Evolutionary conservation across 2,329 filamentous ascomycete species (phyloP).

Genomic region (Ilyonectria destructans): DNA sequence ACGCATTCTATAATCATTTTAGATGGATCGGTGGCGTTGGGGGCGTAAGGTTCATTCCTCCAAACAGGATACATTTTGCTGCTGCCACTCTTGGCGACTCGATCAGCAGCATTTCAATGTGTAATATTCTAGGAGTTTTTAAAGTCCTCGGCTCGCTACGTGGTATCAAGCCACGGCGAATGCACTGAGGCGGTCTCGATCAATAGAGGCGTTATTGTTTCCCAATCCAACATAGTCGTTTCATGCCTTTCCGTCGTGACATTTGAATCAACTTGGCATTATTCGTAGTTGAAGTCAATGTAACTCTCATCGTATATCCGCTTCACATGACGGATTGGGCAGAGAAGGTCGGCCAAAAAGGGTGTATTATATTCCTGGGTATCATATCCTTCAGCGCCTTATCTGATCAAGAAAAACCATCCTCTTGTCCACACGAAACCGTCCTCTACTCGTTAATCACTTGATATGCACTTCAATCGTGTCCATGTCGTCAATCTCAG

Average conservation of each 20-base stretch:
- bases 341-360: neutral
- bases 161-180: slow-evolving; percentile 23
- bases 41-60: slow-evolving; percentile 35
- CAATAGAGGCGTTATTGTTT: slow-evolving; percentile 24
- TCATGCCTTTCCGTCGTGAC: neutral
- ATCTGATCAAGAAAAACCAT: slow-evolving; percentile 2
- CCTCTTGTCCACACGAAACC: slow-evolving; percentile 5
- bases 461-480: slow-evolving; percentile 81
- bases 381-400: slow-evolving; percentile 47
- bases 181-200: slow-evolving; percentile 8
- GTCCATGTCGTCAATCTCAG: slow-evolving; percentile 83
- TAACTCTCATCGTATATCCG: neutral
- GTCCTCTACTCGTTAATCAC: slow-evolving; percentile 50
- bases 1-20: slow-evolving; percentile 29
- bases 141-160: slow-evolving; percentile 5
- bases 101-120: slow-evolving; percentile 26
- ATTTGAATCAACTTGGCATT: neutral
- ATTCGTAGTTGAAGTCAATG: neutral
- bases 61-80: slow-evolving; percentile 20
- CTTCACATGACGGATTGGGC: neutral
- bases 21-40: slow-evolving; percentile 37
- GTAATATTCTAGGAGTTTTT: slow-evolving; percentile 22
- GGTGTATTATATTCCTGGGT: slow-evolving; percentile 45
- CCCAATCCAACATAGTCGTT: neutral
- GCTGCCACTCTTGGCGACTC: slow-evolving; percentile 24